These are phyloP conservation scores for Cetradonia linearis DNA, from an alignment of 495 filamentous ascomycete species.

Conservation along the genomic window DNA sequence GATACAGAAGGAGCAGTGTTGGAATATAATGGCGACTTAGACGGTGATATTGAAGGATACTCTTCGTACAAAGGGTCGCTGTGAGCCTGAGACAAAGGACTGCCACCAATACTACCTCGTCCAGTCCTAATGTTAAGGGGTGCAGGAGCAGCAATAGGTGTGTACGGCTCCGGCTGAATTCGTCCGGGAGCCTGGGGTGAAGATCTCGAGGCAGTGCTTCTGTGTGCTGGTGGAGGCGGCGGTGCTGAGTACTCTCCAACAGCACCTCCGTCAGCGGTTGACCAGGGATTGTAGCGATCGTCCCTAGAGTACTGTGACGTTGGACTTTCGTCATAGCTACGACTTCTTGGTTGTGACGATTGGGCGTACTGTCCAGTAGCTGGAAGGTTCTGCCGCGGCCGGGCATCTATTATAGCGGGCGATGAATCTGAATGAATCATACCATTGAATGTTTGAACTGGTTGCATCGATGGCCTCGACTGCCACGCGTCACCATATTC, in stretches of 20 bases:
- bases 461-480: slow-evolving; percentile 9
- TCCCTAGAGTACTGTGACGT: neutral
- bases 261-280: neutral
- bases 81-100: slow-evolving; percentile 25
- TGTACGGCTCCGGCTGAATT: slow-evolving; percentile 6
- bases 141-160: slow-evolving; percentile 32
- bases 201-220: slow-evolving; percentile 24
- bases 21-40: slow-evolving; percentile 32
- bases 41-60: slow-evolving; percentile 24
- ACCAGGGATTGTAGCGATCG: slow-evolving; percentile 1
- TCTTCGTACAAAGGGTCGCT: slow-evolving; percentile 11
- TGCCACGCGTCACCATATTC: slow-evolving; percentile 8
- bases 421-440: slow-evolving; percentile 13
- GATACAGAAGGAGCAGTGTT: slow-evolving; percentile 49
- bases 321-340: slow-evolving; percentile 8
- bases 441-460: slow-evolving; percentile 1
- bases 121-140: slow-evolving; percentile 34
- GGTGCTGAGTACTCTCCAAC: slow-evolving; percentile 41
- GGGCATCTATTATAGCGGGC: slow-evolving; percentile 18
- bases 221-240: slow-evolving; percentile 41
- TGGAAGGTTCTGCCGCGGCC: slow-evolving; percentile 8
- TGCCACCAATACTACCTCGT: slow-evolving; percentile 19
- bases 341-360: slow-evolving; percentile 7
- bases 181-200: slow-evolving; percentile 5
- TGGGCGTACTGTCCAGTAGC: neutral